Evolutionary conservation across 2,329 filamentous ascomycete genomes (phyloP).

Genomic region (Neurospora crassa): DNA sequence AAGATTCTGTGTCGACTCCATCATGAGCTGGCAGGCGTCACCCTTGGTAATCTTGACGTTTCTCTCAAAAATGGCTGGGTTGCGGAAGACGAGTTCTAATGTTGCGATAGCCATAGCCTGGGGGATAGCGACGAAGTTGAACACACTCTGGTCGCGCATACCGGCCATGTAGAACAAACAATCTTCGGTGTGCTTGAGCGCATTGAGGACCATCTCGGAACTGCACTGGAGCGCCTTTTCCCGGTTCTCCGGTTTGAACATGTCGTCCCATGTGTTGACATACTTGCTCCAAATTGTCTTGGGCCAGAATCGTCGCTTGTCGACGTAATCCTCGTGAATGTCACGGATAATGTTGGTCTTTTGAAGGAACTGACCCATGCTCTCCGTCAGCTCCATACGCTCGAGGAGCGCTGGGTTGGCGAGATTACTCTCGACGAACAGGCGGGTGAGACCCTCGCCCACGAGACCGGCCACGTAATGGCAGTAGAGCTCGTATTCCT

Average conservation of each 20-base stretch:
- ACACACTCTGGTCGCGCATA: slow-evolving; percentile 89
- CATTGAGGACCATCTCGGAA: slow-evolving; percentile 90
- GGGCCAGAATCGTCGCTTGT: slow-evolving; percentile 87
- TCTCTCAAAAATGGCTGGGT: slow-evolving; percentile 72
- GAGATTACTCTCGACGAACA: slow-evolving; percentile 80
- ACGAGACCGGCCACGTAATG: slow-evolving; percentile 99
- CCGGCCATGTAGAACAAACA: slow-evolving; percentile 97
- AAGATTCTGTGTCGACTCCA: slow-evolving; percentile 85
- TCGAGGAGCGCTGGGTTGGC: slow-evolving; percentile 78
- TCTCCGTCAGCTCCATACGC: slow-evolving; percentile 73
- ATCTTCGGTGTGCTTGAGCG: slow-evolving; percentile 77
- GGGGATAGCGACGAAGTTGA: slow-evolving; percentile 97
- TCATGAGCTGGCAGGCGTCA: slow-evolving; percentile 84
- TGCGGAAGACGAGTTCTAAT: slow-evolving; percentile 83
- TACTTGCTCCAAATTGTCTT: slow-evolving; percentile 96
- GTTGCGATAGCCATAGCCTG: slow-evolving; percentile 97
- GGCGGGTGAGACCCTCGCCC: slow-evolving; percentile 79
- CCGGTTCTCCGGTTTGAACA: slow-evolving; percentile 74
- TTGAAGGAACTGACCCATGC: slow-evolving; percentile 95
- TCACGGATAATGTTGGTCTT: slow-evolving; percentile 99
- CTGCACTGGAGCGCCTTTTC: slow-evolving; percentile 73
- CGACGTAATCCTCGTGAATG: slow-evolving; percentile 78
- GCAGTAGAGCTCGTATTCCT: slow-evolving; percentile 94
- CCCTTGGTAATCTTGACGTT: slow-evolving; percentile 98
- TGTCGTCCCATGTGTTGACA: slow-evolving; percentile 78